A percentile compares a stretch with the other conserved stretches of the same genome.
Conservation (phyloP, 2,329 filamentous ascomycete genomes). For the Curvularia eragrostidis region DNA sequence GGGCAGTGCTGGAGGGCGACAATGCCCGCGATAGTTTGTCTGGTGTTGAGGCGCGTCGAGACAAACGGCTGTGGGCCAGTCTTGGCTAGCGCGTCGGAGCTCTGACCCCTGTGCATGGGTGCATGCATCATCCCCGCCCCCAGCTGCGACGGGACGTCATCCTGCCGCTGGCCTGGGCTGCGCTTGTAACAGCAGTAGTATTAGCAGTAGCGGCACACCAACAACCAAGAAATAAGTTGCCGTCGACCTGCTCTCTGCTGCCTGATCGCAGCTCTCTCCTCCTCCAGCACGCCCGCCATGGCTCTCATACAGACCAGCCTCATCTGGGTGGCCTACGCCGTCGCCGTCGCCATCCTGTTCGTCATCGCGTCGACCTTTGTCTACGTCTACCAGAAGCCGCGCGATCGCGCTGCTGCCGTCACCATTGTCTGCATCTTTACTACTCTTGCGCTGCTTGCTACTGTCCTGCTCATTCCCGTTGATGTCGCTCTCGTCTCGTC, state of each 20-base stretch:
- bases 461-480: conserved; percentile 88
- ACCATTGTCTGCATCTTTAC: conserved; percentile 86
- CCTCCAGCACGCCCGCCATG: conserved; percentile 52
- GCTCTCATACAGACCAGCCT: conserved; percentile 82
- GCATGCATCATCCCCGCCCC: conserved; percentile 17
- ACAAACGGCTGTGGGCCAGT: conserved; percentile 13
- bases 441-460: conserved; percentile 85
- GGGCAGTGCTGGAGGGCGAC: conserved; percentile 2
- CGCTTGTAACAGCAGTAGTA: background rate
- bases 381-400: conserved; percentile 87
- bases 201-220: background rate
- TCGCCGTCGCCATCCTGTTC: conserved; percentile 78
- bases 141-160: conserved; percentile 20
- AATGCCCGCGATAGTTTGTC: conserved; percentile 15
- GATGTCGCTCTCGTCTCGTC: conserved; percentile 95
- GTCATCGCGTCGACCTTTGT: conserved; percentile 83
- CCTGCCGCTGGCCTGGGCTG: conserved; percentile 3
- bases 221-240: background rate
- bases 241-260: background rate
- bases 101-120: conserved; percentile 14
- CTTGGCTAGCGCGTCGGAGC: conserved; percentile 17
- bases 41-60: conserved; percentile 29
- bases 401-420: conserved; percentile 82
- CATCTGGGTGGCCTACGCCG: conserved; percentile 93
- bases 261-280: background rate